Base-by-base conservation (phyloP, 768 basidiomycete genomes). In the Suillus luteus region DNA sequence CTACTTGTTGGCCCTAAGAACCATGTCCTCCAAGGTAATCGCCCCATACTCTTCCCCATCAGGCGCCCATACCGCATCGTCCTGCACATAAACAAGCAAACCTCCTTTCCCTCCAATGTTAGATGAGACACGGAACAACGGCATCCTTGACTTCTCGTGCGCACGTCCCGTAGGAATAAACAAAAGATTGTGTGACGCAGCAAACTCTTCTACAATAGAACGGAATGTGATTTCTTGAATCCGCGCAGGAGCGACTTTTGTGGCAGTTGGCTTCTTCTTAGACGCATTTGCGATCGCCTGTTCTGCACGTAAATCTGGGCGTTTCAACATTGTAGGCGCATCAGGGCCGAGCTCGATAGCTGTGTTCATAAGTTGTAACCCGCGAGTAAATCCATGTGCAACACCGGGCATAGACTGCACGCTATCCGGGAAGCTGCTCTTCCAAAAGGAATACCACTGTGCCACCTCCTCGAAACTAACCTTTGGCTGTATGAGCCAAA, bases 381-480 rank as follows among this genome's bases (percentile, higher is more conserved):
- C 97, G 57, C 88, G 84, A 51, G 88, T 92, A 72, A 99, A 97
- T 17, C 95, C 96, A 52, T 84, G 82, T 60, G 83, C 79, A 31
- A 98, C 83, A 8, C 87, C 88, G 12, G 83, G 77, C 68, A 92
- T 78, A 35, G 79, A 82, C 67, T 86, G 84, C n/a, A 96, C 77
- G 17, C 81, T 77, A 66, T 89, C 89, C 0, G 92, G 84, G 74
- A 98, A 94, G 46, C 76, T 76, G 2, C 77, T 75, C 75, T 95
- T 96, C 96, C 96, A 99, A 74, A 87, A 92, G 1, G 83, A 83
- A 74, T 90, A 97, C 97, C 97, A 99, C 64, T 91, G 85, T 3
- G 91, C 91, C 11, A 99, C 94, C 75, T 99, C 94, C 68, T 91
- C 93, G 69, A 94, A 91, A 78, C 87, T 95, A 70, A 91, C 91